Percentiles rank a stretch among this genome's conserved stretches.
phyloP scores from a whole-genome alignment of 202 grass and related monocot species.

The Digitaria exilis region DNA sequence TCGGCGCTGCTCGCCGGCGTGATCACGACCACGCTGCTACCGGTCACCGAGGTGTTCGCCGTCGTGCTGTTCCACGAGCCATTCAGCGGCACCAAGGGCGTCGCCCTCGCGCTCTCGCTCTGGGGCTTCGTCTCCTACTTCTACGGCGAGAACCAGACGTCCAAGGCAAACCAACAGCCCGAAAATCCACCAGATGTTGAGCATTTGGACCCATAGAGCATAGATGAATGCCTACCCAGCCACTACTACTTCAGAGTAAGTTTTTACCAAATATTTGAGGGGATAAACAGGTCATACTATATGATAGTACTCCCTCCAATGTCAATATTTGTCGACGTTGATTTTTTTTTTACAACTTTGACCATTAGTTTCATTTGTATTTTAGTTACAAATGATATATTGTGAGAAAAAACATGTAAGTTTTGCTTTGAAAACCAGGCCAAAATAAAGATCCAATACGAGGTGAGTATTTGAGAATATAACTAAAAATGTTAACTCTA shows the following conservation, averaged over 20 bases:
- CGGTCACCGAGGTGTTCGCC: constrained; percentile 65
- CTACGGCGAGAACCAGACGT: constrained; percentile 63
- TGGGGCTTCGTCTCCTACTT: constrained; percentile 87
- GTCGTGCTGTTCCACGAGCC: constrained; percentile 69
- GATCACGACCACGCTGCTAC: constrained; percentile 61
- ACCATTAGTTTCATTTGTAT: too few species aligned
- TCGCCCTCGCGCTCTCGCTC: constrained; percentile 66
- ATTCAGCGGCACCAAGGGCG: constrained; percentile 66
- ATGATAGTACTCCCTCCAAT: too few species aligned
- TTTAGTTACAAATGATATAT: too few species aligned
- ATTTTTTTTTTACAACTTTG: too few species aligned
- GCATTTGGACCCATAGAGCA: constrained; percentile 37
- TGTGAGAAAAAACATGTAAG: too few species aligned
- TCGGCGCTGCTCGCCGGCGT: constrained; percentile 76
- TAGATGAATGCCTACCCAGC: not conserved
- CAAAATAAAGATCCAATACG: too few species aligned
- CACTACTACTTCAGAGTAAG: not conserved
- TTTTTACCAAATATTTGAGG: not conserved
- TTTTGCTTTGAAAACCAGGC: too few species aligned
- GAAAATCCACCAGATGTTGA: not conserved
- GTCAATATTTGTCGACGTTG: too few species aligned
- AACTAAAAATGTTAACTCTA: too few species aligned
- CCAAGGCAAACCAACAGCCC: constrained; percentile 26
- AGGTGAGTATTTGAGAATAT: too few species aligned
- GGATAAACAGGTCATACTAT: not conserved